Evolutionary conservation across 106 monocot genomes (phyloP).

Genomic region (Dendrobium nobile): DNA sequence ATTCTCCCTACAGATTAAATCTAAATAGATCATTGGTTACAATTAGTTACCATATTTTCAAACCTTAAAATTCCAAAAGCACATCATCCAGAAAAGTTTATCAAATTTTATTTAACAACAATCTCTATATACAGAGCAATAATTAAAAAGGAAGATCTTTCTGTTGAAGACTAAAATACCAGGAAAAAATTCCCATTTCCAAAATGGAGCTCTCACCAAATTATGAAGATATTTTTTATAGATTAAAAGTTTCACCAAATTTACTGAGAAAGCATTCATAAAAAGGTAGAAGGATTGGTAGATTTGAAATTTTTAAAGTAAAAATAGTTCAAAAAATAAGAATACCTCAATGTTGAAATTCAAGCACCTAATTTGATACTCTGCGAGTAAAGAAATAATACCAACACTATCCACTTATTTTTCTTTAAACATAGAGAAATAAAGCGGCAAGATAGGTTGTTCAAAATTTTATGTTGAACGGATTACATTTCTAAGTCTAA

Average conservation of each 20-base stretch:
- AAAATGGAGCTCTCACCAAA: no score
- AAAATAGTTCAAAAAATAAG: not conserved
- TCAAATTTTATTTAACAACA: not conserved
- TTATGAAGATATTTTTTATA: not conserved
- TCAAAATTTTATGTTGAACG: no score
- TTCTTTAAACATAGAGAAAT: no score
- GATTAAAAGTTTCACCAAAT: not conserved
- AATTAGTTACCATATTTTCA: not conserved
- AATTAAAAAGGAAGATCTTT: not conserved
- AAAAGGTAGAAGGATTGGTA: not conserved
- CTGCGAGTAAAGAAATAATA: no score
- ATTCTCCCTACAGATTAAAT: not conserved
- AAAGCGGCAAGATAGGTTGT: no score
- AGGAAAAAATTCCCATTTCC: no score
- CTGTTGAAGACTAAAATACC: not conserved
- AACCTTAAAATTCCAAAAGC: not conserved
- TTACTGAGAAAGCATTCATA: not conserved
- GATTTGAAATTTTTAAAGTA: not conserved
- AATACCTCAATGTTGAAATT: not conserved
- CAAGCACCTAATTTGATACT: no score
- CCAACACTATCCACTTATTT: no score
- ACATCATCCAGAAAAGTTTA: not conserved
- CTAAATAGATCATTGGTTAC: not conserved
- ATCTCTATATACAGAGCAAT: not conserved
- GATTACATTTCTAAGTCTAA: no score